Percentiles rank a stretch among this genome's conserved stretches.
These are phyloP conservation scores for Globisporangium paroecandrum DNA, from an alignment of 352 stramenopile genomes.

Conservation along the genomic window DNA sequence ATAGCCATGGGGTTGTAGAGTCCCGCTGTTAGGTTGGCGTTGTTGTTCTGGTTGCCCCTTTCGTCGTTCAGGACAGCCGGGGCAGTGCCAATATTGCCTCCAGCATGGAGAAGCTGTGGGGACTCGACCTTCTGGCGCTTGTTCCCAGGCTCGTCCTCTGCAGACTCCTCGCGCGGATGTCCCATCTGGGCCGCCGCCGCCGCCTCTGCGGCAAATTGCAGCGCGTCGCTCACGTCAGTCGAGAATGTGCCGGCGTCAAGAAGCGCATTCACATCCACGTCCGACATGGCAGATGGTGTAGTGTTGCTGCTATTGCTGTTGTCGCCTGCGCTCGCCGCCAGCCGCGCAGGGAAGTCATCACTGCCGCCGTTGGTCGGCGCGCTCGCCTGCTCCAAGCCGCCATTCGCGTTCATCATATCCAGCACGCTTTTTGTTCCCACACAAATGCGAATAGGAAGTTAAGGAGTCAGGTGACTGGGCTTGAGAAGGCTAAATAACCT, in stretches of 20 bases:
- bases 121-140: slow-evolving; percentile 12
- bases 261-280: background rate
- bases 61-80: slow-evolving; percentile 5
- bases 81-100: background rate
- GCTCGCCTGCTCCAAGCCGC: slow-evolving; percentile 13
- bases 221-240: slow-evolving; percentile 6
- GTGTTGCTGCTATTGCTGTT: background rate
- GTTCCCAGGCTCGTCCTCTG: slow-evolving; percentile 1
- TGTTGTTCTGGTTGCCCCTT: background rate
- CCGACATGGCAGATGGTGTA: background rate
- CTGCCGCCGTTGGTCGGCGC: slow-evolving; percentile 9
- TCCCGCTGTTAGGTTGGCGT: background rate
- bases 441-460: background rate
- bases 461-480: background rate
- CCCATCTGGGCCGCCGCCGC: background rate
- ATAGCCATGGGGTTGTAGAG: slow-evolving; percentile 1
- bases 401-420: slow-evolving; percentile 21
- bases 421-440: slow-evolving; percentile 11
- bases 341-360: background rate
- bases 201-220: background rate
- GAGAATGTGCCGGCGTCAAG: background rate
- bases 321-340: background rate
- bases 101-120: background rate
- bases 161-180: background rate
- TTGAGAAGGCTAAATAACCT: too few relatives aligned